Conservation (phyloP, 805 yeast genomes). For the Myxozyma monticola region DNA sequence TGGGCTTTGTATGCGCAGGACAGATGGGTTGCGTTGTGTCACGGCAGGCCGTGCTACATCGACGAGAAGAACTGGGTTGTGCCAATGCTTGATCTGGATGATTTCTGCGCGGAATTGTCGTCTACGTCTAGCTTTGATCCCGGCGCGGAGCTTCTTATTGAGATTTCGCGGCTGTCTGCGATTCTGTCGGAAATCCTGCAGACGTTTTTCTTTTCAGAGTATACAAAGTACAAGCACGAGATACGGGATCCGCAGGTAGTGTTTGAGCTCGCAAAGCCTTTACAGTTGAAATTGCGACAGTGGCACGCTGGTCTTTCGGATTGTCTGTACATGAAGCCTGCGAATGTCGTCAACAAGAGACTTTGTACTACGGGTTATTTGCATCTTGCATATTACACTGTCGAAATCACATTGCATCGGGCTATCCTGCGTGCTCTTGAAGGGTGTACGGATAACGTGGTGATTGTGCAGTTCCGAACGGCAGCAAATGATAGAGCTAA, state of each 20-base stretch:
- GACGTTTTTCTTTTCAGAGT: constrained; percentile 26
- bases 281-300: constrained; percentile 23
- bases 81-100: constrained; percentile 32
- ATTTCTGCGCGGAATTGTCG: constrained; percentile 31
- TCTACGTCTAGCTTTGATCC: constrained; percentile 17
- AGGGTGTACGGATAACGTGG: constrained; percentile 20
- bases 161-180: constrained; percentile 23
- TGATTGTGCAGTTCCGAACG: constrained; percentile 17
- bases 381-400: constrained; percentile 28
- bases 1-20: constrained; percentile 37
- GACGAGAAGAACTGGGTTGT: constrained; percentile 35
- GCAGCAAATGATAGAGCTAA: constrained; percentile 28
- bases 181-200: constrained; percentile 30
- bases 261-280: constrained; percentile 28
- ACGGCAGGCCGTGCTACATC: constrained; percentile 33
- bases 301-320: constrained; percentile 28
- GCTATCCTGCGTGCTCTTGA: constrained; percentile 29
- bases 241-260: constrained; percentile 25
- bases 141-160: constrained; percentile 29
- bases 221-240: constrained; percentile 26
- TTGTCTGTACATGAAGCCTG: constrained; percentile 23
- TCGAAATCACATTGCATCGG: constrained; percentile 27
- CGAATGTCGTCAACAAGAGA: constrained; percentile 16
- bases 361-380: constrained; percentile 30
- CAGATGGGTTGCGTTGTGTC: constrained; percentile 33